Conservation (phyloP, 2,329 filamentous ascomycete species). For the Ascomycota sp. region DNA sequence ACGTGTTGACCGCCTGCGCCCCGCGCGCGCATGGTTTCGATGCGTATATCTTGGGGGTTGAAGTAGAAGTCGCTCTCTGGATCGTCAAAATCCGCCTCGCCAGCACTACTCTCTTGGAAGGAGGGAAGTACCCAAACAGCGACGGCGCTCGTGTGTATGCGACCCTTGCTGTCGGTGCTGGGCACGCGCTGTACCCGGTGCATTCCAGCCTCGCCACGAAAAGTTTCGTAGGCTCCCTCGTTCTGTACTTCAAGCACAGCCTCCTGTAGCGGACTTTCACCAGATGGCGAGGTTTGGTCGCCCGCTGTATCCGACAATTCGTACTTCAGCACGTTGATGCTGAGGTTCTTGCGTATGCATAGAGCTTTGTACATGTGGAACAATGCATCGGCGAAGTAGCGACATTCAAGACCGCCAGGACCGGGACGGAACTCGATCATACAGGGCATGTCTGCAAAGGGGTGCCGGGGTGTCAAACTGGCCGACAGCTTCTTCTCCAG, state of each 20-base stretch:
- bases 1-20: conserved; percentile 94
- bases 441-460: conserved; percentile 75
- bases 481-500: conserved; percentile 49
- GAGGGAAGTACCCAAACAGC: conserved; percentile 81
- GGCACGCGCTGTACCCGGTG: conserved; percentile 89
- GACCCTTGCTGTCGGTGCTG: conserved; percentile 70
- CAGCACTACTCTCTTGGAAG: conserved; percentile 35
- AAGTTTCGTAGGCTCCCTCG: conserved; percentile 53
- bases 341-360: conserved; percentile 46
- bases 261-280: conserved; percentile 55
- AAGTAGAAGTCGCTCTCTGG: conserved; percentile 84
- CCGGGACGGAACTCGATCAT: conserved; percentile 81
- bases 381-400: conserved; percentile 69
- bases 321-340: conserved; percentile 51
- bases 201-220: conserved; percentile 78
- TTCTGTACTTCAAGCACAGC: conserved; percentile 67
- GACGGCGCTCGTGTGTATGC: conserved; percentile 81
- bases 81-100: conserved; percentile 46
- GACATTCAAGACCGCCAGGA: conserved; percentile 74
- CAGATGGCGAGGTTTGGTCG: conserved; percentile 25
- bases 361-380: conserved; percentile 76
- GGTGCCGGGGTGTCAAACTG: conserved; percentile 65
- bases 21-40: conserved; percentile 76
- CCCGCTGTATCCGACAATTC: conserved; percentile 48
- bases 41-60: conserved; percentile 56